Base-by-base conservation (phyloP, 306 rosid species). In the Quercus robur region DNA sequence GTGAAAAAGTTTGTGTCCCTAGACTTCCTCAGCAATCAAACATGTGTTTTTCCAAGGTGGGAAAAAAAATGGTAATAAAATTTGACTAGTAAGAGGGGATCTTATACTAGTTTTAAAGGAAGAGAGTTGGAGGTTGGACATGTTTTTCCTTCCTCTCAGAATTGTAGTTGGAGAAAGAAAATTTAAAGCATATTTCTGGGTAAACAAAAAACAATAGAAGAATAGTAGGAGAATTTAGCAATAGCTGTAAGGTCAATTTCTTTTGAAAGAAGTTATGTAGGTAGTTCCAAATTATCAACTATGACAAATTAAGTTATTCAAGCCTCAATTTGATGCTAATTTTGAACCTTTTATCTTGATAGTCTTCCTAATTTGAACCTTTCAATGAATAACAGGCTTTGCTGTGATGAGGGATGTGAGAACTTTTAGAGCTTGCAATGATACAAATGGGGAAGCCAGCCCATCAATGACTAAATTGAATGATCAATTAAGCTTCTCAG, bases 361-460 rank as follows among this genome's bases (percentile, higher is more conserved):
- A 67, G 23, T 19, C 52, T 19, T 33, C 3, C 38, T 33, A 38
- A 49, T 71, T 33, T 35, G 41, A 35, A 4, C 33, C 17, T 71
- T 71, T 13, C 13, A 25, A 71, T 51, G 75, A 15, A 18, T 51
- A 31, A 21, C 82, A 94, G 96, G 87, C 61, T 81, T 90, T 70
- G 77, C 74, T 68, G 66, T 80, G 79, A 82, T 89, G 74, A 84
- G 84, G 73, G 89, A 87, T 23, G 73, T 71, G 51, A 81, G 87
- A 30, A 83, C 72, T 51, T 87, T 78, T 38, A 78, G 84, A 74
- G 66, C 44, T 46, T 73, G 79, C 79, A 86, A 84, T 52, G 74
- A 84, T 67, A 76, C 84, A 81, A 90, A 78, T 76, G 91, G 88
- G 26, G 87, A 89, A 58, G 76, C 89, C 31, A 58, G 80, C 68